Percentiles rank a stretch among this genome's conserved stretches.
phyloP scores from a whole-genome alignment of 2,329 filamentous ascomycete species.

The Nemania abortiva region DNA sequence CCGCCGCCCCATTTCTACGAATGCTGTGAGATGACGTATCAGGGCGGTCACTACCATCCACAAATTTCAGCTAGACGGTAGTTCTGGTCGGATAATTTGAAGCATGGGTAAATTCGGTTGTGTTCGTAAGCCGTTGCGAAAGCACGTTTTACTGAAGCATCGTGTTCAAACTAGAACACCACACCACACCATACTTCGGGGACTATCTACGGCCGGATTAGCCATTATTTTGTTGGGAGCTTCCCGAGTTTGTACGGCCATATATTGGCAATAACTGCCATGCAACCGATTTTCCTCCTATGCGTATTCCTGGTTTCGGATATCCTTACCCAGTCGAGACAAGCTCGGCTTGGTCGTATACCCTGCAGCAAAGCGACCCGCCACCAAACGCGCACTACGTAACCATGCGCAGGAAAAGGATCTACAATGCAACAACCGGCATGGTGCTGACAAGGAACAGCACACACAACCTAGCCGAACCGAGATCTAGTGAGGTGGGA shows the following conservation, averaged over 20 bases:
- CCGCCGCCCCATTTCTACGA: not conserved
- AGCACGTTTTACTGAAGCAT: not conserved
- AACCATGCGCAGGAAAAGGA: slow-evolving; percentile 9
- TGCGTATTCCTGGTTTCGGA: not conserved
- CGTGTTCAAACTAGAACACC: too few relatives aligned
- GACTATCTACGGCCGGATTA: not conserved
- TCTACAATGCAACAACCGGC: slow-evolving; percentile 12
- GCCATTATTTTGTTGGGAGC: not conserved
- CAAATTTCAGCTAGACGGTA: not conserved
- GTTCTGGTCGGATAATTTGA: not conserved
- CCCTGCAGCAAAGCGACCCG: slow-evolving; percentile 4
- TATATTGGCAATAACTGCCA: not conserved
- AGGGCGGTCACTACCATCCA: not conserved
- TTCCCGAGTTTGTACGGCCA: not conserved
- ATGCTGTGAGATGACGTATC: slow-evolving; percentile 36
- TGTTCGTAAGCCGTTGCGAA: not conserved
- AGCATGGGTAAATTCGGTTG: not conserved
- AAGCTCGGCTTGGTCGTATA: slow-evolving; percentile 1
- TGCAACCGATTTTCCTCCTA: not conserved
- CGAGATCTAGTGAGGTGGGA: not conserved
- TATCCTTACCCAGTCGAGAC: slow-evolving; percentile 11
- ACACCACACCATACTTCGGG: not conserved
- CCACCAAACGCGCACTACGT: slow-evolving; percentile 26
- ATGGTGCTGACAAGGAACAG: not conserved
- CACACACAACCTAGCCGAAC: too few relatives aligned